Evolutionary conservation across 345 rosid genomes (phyloP).

Genomic region (Eucalyptus paniculata): DNA sequence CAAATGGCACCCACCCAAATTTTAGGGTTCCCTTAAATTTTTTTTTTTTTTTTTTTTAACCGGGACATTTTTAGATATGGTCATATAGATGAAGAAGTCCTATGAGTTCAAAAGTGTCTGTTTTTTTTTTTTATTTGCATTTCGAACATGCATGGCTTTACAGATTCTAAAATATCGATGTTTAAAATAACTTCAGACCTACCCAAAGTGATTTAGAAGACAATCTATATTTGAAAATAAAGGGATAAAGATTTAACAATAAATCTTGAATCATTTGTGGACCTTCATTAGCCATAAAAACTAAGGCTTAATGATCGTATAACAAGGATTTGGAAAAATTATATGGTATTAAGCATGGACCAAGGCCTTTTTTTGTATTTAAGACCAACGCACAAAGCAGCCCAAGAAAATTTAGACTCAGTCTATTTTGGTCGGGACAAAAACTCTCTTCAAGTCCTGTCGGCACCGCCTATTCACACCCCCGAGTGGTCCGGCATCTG

Average conservation of each 20-base stretch:
- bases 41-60: too few species aligned
- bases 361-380: background rate
- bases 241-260: background rate
- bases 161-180: background rate
- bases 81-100: background rate
- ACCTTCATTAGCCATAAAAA: background rate
- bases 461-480: background rate
- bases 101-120: background rate
- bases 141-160: background rate
- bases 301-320: background rate
- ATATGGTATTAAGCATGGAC: background rate
- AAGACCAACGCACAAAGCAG: background rate
- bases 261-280: background rate
- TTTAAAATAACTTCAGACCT: background rate
- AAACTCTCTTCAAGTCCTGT: background rate
- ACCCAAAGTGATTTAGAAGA: background rate
- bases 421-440: background rate
- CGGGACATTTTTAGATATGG: background rate
- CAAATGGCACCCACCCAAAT: background rate
- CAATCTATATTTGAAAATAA: background rate
- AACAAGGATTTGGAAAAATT: background rate
- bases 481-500: background rate
- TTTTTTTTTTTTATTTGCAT: background rate
- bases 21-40: background rate
- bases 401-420: background rate